Evolutionary conservation across 306 rosid genomes (phyloP).

Genomic region (Cyclanthera cordifolia): DNA sequence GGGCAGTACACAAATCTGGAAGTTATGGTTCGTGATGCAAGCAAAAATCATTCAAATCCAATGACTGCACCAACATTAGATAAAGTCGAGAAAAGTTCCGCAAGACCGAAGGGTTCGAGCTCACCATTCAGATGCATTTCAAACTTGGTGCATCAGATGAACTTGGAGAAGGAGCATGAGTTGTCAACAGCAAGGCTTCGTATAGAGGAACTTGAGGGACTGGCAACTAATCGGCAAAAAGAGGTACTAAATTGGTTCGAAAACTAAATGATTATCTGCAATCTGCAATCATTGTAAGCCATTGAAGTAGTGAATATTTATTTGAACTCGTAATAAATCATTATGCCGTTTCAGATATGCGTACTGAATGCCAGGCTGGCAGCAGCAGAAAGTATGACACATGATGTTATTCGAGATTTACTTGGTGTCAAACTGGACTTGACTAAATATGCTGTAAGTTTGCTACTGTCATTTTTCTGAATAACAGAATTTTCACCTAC

Average conservation of each 20-base stretch:
- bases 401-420: slow-evolving; percentile 93
- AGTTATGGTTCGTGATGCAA: slow-evolving; percentile 74
- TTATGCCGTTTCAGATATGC: slow-evolving; percentile 47
- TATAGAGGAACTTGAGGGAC: slow-evolving; percentile 66
- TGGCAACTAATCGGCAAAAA: slow-evolving; percentile 57
- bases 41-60: slow-evolving; percentile 41
- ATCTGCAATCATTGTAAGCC: not conserved
- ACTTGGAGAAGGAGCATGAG: slow-evolving; percentile 81
- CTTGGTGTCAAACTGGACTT: slow-evolving; percentile 86
- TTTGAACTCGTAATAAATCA: not conserved
- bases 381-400: slow-evolving; percentile 93
- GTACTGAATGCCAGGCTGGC: slow-evolving; percentile 75
- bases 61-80: slow-evolving; percentile 30
- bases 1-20: slow-evolving; percentile 70
- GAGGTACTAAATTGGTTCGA: slow-evolving; percentile 38
- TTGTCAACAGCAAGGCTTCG: slow-evolving; percentile 48
- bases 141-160: slow-evolving; percentile 82
- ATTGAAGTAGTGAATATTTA: not conserved
- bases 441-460: slow-evolving; percentile 70
- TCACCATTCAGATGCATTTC: slow-evolving; percentile 95
- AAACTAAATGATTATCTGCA: not conserved
- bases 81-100: slow-evolving; percentile 48
- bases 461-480: slow-evolving; percentile 12
- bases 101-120: slow-evolving; percentile 71
- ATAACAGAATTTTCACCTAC: slow-evolving; percentile 22